Base-by-base conservation (phyloP, 2,329 filamentous ascomycete genomes). In the Gliomastix tumulicola region DNA sequence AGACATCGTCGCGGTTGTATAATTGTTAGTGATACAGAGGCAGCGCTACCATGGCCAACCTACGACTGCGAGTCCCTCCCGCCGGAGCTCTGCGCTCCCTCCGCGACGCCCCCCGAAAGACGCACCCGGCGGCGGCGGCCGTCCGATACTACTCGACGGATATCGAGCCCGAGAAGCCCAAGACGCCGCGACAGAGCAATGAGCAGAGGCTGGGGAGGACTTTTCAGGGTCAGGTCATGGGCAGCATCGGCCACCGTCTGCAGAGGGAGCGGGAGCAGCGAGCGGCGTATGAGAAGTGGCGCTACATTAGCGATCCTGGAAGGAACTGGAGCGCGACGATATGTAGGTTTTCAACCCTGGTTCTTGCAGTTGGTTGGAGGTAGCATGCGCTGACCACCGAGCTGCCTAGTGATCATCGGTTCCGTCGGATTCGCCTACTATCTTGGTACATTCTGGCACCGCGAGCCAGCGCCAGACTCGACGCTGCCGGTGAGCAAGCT, bases 181-280 rank as follows among this genome's bases (percentile, higher is more conserved):
- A 52, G 35, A 37, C 49, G 6, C 49, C 43, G 36, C 45, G 52
- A 15, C 49, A 55, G 41, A 48, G 55, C 36, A 63, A 62, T 39
- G 61, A 65, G 45, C 45, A 54, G 44, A 63, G 51, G 49, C 49
- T 54, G 19, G 62, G 57, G 13, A 46, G 64, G 32, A 57, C 63
- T 4, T 80, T 79, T 50, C 68, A 72, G 47, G 74, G 74, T 16
- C 76, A 79, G 57, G 66, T 80, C 47, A 72, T 76, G 49, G 70
- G 75, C 45, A 77, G 73, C 43, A 74, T 77, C 34, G 65, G 65
- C 35, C 62, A 68, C 37, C 68, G 76, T 41, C 60, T 79, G 43
- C 62, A 65, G 44, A 59, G 69, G n/a, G 75, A 80, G 54, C 62
- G 63, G 34, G 64, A 66, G 40, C 71, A 78, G 53, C 62, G 70